Conservation (phyloP, 2,329 filamentous ascomycete species). For the Shiraia bambusicola region DNA sequence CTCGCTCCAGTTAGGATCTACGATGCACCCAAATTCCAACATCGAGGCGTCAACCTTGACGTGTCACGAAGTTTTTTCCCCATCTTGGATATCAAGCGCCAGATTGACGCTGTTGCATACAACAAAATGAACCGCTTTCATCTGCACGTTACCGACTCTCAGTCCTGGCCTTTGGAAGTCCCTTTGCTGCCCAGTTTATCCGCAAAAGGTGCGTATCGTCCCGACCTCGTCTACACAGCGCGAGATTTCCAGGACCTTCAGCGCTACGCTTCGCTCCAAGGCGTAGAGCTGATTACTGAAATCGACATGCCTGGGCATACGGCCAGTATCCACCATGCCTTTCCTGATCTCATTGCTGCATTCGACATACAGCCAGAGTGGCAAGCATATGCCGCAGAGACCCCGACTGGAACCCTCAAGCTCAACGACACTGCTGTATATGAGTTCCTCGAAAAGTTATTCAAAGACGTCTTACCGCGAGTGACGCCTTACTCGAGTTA, state of each 20-base stretch:
- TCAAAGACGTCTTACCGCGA: constrained; percentile 71
- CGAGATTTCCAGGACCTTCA: constrained; percentile 67
- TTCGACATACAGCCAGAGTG: constrained; percentile 57
- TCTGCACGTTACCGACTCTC: constrained; percentile 78
- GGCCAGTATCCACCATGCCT: constrained; percentile 63
- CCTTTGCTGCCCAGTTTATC: constrained; percentile 72
- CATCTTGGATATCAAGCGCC: constrained; percentile 67
- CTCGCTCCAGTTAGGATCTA: constrained; percentile 69
- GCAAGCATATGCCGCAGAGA: constrained; percentile 56
- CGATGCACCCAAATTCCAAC: constrained; percentile 73
- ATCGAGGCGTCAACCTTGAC: constrained; percentile 80
- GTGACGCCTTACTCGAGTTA: constrained; percentile 64
- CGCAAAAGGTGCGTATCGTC: constrained; percentile 70
- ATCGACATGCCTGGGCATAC: constrained; percentile 83
- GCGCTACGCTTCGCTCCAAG: constrained; percentile 67
- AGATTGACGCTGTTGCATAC: constrained; percentile 74
- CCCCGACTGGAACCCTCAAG: constrained; percentile 66
- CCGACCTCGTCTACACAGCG: constrained; percentile 67
- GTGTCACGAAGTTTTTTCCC: constrained; percentile 72
- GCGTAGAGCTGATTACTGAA: constrained; percentile 72
- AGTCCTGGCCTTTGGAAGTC: constrained; percentile 83
- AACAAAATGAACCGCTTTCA: constrained; percentile 84
- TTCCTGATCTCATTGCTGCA: constrained; percentile 72
- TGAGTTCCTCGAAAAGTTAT: constrained; percentile 69
- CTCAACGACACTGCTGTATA: constrained; percentile 72